phyloP scores from a whole-genome alignment of 805 yeast species.

The Wickerhamia fluorescens region DNA sequence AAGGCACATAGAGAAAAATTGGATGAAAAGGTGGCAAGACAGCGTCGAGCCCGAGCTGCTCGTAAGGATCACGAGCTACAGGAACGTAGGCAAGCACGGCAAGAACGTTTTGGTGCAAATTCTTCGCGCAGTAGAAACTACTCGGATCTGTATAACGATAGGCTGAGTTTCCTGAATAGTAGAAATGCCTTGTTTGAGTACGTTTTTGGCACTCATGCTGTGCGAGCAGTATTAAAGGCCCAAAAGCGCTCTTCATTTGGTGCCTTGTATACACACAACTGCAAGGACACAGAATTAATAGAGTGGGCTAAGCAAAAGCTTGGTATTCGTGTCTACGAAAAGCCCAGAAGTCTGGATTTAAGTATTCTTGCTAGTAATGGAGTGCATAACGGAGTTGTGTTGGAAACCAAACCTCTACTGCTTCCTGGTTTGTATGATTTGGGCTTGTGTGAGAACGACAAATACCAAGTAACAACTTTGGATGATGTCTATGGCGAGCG shows the following conservation, averaged over 20 bases:
- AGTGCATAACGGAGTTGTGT: constrained; percentile 74
- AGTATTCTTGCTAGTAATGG: constrained; percentile 57
- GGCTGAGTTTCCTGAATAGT: background rate
- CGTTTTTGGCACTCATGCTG: constrained; percentile 71
- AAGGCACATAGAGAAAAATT: constrained; percentile 19
- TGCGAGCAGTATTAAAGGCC: constrained; percentile 58
- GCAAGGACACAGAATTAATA: constrained; percentile 37
- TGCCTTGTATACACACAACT: constrained; percentile 42
- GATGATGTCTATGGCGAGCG: constrained; percentile 10
- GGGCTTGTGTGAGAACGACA: constrained; percentile 15
- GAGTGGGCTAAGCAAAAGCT: constrained; percentile 35
- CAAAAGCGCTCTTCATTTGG: constrained; percentile 47
- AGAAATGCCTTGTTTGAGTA: constrained; percentile 39
- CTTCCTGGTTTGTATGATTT: constrained; percentile 17
- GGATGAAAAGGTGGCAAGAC: constrained; percentile 26
- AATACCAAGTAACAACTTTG: constrained; percentile 10
- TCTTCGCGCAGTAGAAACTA: background rate
- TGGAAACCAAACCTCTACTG: constrained; percentile 54
- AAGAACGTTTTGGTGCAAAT: too few relatives aligned
- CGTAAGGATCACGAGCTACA: constrained; percentile 14
- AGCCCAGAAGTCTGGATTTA: constrained; percentile 43
- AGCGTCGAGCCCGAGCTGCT: constrained; percentile 18
- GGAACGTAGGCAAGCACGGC: constrained; percentile 5
- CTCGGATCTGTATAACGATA: background rate
- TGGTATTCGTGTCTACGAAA: constrained; percentile 30